Base-by-base conservation (phyloP, 352 stramenopile species). In the Phytophthora niederhauseri region DNA sequence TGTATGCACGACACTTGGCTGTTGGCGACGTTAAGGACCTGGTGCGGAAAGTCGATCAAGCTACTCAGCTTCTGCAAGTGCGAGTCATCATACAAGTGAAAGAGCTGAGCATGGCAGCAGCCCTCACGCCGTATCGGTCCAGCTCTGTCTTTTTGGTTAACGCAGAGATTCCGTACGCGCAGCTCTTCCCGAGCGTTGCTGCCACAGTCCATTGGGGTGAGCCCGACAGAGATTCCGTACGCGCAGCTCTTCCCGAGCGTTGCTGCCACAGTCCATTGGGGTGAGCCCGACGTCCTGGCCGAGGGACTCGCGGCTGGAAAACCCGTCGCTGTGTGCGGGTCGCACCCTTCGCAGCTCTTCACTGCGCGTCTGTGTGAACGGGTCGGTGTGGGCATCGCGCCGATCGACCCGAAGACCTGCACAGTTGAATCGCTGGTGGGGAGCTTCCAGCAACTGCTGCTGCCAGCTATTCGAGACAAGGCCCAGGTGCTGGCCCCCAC, bases 331-430 rank as follows among this genome's bases (percentile, higher is more conserved):
- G 74, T 98, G 19, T 94, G 82, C 62, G 88, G 90, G 1, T 96
- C 94, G 41, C 96, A 97, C 73, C 88, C 82, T n/a, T 84, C 96
- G 60, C 92, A 98, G 68, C 81, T 75, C 34, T 96, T 97, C 71
- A 91, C 85, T 75, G 86, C 86, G 14, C 73, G 78, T 34, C 76
- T 91, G 52, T 81, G 91, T 2, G 65, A 82, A 43, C 75, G 80
- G 11, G 66, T 80, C 8, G 86, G 83, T 6, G 89, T 94, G 3
- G 91, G 89, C 30, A 84, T 91, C 20, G 61, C 72, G 31, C 72
- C 84, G 1, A 84, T 89, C 43, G 75, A 90, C 8, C 72, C 93
- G 22, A 68, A 56, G n/a, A 66, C 73, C 43, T 73, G 94, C 20
- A 96, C 81, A 0, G 61, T 69, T n/a, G 73, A 91, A 36, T 80